phyloP scores from a whole-genome alignment of 164 flowering plant genomes.

The Vitis cinerea region DNA sequence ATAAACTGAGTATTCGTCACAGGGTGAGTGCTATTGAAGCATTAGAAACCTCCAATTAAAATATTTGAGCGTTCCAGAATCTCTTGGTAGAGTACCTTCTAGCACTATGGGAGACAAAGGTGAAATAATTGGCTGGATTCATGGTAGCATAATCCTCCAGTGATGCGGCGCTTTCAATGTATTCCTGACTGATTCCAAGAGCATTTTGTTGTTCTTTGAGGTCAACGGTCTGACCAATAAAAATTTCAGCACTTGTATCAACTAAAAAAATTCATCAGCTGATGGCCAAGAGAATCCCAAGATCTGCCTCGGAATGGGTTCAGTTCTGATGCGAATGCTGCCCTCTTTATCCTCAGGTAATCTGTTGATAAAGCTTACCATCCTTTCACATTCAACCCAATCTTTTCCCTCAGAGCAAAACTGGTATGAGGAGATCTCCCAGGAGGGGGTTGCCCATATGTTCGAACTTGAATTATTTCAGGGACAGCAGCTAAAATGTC shows the following conservation, averaged over 20 bases:
- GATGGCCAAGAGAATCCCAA: slow-evolving; percentile 81
- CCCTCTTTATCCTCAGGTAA: slow-evolving; percentile 34
- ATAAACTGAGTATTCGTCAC: too few species aligned
- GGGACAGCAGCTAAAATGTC: slow-evolving; percentile 80
- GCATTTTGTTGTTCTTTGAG: too few species aligned
- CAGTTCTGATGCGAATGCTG: slow-evolving; percentile 53
- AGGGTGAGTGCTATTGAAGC: too few species aligned
- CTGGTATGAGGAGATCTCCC: slow-evolving; percentile 73
- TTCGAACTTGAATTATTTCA: slow-evolving; percentile 85
- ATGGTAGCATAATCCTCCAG: too few species aligned
- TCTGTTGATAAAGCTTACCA: slow-evolving; percentile 43
- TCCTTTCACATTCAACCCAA: slow-evolving; percentile 91
- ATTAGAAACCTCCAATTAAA: too few species aligned
- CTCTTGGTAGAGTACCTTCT: too few species aligned
- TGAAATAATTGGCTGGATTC: too few species aligned
- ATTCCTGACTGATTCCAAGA: too few species aligned
- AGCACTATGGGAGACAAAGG: too few species aligned
- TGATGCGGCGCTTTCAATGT: too few species aligned
- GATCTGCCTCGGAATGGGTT: slow-evolving; percentile 55
- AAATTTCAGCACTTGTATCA: slow-evolving; percentile 57
- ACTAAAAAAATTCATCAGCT: slow-evolving; percentile 42
- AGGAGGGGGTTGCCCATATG: slow-evolving; percentile 91
- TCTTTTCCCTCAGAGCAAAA: slow-evolving; percentile 69
- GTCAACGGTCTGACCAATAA: too few species aligned
- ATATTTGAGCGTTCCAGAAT: too few species aligned